phyloP scores from a whole-genome alignment of 495 filamentous ascomycete species.

The Neurospora terricola region DNA sequence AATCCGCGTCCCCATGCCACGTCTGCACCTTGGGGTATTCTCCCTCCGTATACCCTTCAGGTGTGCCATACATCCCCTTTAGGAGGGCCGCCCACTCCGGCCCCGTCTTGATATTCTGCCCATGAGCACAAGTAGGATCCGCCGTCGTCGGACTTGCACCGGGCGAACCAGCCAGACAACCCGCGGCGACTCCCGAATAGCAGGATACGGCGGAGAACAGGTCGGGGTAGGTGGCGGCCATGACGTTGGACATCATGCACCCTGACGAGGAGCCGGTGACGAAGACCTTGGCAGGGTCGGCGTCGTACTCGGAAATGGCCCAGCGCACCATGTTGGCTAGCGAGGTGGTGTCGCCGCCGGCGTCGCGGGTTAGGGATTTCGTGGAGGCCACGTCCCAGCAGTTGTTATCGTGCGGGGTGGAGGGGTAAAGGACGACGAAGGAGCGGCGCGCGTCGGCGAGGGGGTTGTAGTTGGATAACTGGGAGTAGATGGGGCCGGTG shows the following conservation, averaged over 20 bases:
- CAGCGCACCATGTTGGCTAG: constrained; percentile 46
- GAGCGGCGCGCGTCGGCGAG: constrained; percentile 29
- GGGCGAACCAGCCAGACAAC: constrained; percentile 27
- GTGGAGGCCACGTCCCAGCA: constrained; percentile 41
- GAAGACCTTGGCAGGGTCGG: constrained; percentile 34
- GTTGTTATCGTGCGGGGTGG: constrained; percentile 27
- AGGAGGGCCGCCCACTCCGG: constrained; percentile 24
- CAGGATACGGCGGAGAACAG: constrained; percentile 29
- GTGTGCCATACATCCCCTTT: constrained; percentile 14
- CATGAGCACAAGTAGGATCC: constrained; percentile 31
- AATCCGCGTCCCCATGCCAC: constrained; percentile 27
- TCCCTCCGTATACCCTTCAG: constrained; percentile 22
- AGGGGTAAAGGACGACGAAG: constrained; percentile 39
- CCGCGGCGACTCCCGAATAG: constrained; percentile 30
- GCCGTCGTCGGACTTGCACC: constrained; percentile 26
- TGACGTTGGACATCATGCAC: constrained; percentile 42
- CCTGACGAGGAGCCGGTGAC: constrained; percentile 39
- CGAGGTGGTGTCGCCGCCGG: constrained; percentile 39
- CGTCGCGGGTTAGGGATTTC: constrained; percentile 37
- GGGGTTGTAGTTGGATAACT: constrained; percentile 25
- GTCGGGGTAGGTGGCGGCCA: constrained; percentile 29
- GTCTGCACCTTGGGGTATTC: constrained; percentile 29
- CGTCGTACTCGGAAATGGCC: constrained; percentile 33
- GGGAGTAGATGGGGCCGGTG: constrained; percentile 30
- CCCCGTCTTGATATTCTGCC: constrained; percentile 21